Evolutionary conservation across 257 asterid genomes (phyloP), one percentile per base, ranked within the genome.

Genomic region (Fraxinus pennsylvanica): DNA sequence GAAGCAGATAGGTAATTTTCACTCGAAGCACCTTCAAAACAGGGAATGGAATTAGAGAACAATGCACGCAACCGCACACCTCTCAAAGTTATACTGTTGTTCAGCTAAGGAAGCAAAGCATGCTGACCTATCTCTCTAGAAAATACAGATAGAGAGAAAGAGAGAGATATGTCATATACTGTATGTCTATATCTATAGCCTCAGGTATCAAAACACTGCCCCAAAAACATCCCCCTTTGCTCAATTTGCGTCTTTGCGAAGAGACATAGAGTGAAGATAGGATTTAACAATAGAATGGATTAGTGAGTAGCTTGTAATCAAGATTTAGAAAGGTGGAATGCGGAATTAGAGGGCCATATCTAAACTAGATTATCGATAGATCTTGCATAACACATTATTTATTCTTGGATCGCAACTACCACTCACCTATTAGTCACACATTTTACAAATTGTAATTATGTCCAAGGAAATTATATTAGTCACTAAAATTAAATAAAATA

Each of bases 41-140:
- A 43, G 6, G 57, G 66, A 75, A 79, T 74, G 81, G 72, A 81
- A 76, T 78, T 78, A 75, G 86, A 80, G 74, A 79, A 78, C 21
- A 75, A 75, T 52, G 71, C 83, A 79, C 87, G 88, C 91, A 89
- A 87, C 81, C 83, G 82, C 75, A 63, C 76, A 21, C 43, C 75
- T 68, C 76, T 75, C 22, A 39, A 63, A 74, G 9, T 84, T 65
- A 77, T 61, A 68, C 43, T 39, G 33, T 83, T 68, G 77, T 84
- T 85, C 33, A 71, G 89, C 79, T 79, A 71, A 75, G 66, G 79
- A 80, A 90, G 90, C 90, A 87, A 88, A 83, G 88, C 86, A 81
- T 87, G 91, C 87, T 83, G 77, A 65, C 84, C 76, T 63, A 70
- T 82, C 75, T 73, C 68, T 74, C 74, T 69, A 27, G 22, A 65